phyloP scores from a whole-genome alignment of 2,329 filamentous ascomycete species.

The Aspergillus japonicus region DNA sequence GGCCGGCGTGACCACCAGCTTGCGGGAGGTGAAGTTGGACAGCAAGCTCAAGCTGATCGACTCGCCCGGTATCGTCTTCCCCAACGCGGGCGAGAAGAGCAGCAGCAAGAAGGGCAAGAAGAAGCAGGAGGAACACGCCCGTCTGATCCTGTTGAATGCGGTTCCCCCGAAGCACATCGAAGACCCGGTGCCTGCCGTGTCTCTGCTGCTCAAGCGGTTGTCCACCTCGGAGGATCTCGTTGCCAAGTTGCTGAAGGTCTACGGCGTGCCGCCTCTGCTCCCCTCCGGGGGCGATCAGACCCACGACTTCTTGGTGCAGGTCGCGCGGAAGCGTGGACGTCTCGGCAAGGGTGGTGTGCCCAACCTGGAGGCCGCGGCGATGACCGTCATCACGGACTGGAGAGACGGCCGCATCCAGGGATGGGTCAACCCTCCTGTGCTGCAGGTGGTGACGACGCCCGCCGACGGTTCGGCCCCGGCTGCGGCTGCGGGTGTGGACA shows the following conservation, averaged over 20 bases:
- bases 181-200: constrained; percentile 85
- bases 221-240: constrained; percentile 71
- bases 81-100: constrained; percentile 51
- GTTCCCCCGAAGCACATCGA: constrained; percentile 92
- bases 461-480: constrained; percentile 32
- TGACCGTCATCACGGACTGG: constrained; percentile 95
- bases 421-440: constrained; percentile 75
- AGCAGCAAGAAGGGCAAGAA: constrained; percentile 59
- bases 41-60: constrained; percentile 91
- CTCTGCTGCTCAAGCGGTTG: constrained; percentile 77
- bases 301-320: constrained; percentile 90
- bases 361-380: constrained; percentile 82
- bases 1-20: constrained; percentile 84
- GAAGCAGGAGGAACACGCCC: constrained; percentile 69
- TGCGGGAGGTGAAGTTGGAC: constrained; percentile 89
- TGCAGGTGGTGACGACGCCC: constrained; percentile 55
- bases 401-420: constrained; percentile 91
- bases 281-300: constrained; percentile 69
- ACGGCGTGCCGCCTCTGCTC: constrained; percentile 79
- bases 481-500: constrained; percentile 56
- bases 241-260: constrained; percentile 76
- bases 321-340: constrained; percentile 87
- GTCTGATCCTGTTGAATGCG: constrained; percentile 84
- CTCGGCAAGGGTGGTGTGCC: constrained; percentile 87
- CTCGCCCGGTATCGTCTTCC: constrained; percentile 93